Conservation (phyloP, 768 basidiomycete species). For the Hortiboletus campestris region DNA sequence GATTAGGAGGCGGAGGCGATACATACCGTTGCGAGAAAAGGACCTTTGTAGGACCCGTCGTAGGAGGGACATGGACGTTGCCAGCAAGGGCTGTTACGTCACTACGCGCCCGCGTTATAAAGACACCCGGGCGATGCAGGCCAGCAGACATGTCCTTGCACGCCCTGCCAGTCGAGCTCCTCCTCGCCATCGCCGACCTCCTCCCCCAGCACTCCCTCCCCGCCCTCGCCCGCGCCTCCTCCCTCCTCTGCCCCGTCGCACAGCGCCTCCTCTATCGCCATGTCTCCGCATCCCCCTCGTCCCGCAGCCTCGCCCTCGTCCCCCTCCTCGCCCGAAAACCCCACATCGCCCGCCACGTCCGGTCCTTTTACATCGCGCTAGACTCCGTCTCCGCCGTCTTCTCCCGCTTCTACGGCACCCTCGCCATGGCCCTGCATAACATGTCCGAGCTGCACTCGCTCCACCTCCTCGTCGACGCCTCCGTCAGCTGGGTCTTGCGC, state of each 20-base stretch:
- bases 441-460: conserved; percentile 62
- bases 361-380: conserved; percentile 57
- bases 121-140: neutral
- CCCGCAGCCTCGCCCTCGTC: conserved; percentile 49
- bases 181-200: conserved; percentile 48
- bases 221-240: conserved; percentile 44
- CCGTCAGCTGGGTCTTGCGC: conserved; percentile 54
- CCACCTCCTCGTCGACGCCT: conserved; percentile 47
- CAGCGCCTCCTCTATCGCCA: conserved; percentile 64
- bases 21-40: neutral
- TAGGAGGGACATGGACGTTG: conserved; percentile 6
- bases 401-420: conserved; percentile 45
- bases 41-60: neutral
- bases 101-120: neutral
- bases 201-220: conserved; percentile 41
- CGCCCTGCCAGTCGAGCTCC: conserved; percentile 59
- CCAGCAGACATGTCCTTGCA: conserved; percentile 40
- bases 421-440: conserved; percentile 51
- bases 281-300: conserved; percentile 44
- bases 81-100: conserved; percentile 13
- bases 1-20: neutral
- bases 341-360: conserved; percentile 59
- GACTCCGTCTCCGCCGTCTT: conserved; percentile 41
- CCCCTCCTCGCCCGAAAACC: conserved; percentile 55
- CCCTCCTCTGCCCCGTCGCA: conserved; percentile 46